These are phyloP conservation scores for Forsythia suspensa DNA, from an alignment of 257 asterid genomes.

Conservation along the genomic window DNA sequence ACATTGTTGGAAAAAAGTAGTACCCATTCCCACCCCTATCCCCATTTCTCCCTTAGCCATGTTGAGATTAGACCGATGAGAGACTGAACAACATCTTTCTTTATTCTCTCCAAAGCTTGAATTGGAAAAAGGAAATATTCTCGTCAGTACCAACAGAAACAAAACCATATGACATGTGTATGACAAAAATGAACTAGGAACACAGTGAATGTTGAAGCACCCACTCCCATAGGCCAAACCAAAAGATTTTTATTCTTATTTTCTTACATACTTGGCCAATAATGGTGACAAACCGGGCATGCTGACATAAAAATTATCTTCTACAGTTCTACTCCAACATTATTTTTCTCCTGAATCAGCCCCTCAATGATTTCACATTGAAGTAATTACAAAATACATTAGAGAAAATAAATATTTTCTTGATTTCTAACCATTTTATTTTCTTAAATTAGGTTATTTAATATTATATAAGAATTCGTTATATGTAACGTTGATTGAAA, in stretches of 20 bases:
- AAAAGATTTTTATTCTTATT: not conserved
- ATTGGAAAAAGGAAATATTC: slow-evolving; percentile 22
- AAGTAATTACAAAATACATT: no score
- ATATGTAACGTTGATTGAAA: no score
- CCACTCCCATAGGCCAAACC: not conserved
- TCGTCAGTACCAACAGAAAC: slow-evolving; percentile 1
- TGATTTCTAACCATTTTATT: not conserved
- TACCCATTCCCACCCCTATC: not conserved
- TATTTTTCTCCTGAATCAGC: not conserved
- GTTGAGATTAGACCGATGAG: slow-evolving; percentile 1
- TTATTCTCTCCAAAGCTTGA: slow-evolving; percentile 13
- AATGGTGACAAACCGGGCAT: not conserved
- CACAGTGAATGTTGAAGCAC: not conserved
- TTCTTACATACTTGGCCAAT: not conserved
- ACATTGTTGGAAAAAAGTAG: no score
- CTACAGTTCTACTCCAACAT: no score
- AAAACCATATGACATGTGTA: not conserved
- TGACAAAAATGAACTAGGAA: not conserved
- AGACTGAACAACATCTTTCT: not conserved
- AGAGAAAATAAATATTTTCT: no score
- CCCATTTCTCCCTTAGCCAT: not conserved
- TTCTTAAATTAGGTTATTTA: no score
- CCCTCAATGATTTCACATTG: not conserved
- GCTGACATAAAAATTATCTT: not conserved
- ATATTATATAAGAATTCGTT: not conserved